Conservation (phyloP, 2,329 filamentous ascomycete genomes). For the Stemphylium vesicarium region DNA sequence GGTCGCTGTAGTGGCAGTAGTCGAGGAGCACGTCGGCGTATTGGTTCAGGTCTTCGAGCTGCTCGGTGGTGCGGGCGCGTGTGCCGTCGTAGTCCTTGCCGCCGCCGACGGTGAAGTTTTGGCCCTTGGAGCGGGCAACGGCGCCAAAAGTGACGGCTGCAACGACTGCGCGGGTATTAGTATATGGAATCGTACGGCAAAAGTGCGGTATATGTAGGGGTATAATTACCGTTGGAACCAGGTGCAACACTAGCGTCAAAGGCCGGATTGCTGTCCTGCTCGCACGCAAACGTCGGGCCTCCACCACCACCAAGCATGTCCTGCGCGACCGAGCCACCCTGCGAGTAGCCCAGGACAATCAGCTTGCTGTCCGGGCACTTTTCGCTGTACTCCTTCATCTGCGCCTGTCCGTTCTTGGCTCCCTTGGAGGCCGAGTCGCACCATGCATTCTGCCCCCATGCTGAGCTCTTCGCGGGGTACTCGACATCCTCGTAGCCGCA, state of each 20-base stretch:
- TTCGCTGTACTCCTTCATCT: conserved; percentile 32
- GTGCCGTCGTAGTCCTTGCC: conserved; percentile 30
- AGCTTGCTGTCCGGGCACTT: conserved; percentile 38
- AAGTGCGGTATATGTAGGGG: not conserved
- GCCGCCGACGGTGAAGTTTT: conserved; percentile 34
- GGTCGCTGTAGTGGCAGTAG: conserved; percentile 68
- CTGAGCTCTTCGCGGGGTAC: conserved; percentile 37
- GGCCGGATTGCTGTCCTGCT: conserved; percentile 27
- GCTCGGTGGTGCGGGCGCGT: conserved; percentile 25
- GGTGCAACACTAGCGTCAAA: conserved; percentile 25
- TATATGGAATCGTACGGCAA: not conserved
- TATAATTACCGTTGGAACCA: conserved; percentile 26
- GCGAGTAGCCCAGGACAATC: conserved; percentile 35
- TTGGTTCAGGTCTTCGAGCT: conserved; percentile 22
- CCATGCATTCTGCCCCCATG: conserved; percentile 32
- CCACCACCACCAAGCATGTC: conserved; percentile 41
- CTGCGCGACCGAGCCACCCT: conserved; percentile 34
- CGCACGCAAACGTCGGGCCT: conserved; percentile 32
- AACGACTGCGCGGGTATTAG: conserved; percentile 22
- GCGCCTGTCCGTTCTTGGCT: conserved; percentile 29
- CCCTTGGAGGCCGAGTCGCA: conserved; percentile 35
- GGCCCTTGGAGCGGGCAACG: conserved; percentile 27
- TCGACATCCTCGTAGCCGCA: conserved; percentile 37
- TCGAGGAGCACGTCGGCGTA: conserved; percentile 58
- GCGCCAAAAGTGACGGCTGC: conserved; percentile 38